phyloP scores from a whole-genome alignment of 306 rosid genomes.

The Rubus parviflorus region DNA sequence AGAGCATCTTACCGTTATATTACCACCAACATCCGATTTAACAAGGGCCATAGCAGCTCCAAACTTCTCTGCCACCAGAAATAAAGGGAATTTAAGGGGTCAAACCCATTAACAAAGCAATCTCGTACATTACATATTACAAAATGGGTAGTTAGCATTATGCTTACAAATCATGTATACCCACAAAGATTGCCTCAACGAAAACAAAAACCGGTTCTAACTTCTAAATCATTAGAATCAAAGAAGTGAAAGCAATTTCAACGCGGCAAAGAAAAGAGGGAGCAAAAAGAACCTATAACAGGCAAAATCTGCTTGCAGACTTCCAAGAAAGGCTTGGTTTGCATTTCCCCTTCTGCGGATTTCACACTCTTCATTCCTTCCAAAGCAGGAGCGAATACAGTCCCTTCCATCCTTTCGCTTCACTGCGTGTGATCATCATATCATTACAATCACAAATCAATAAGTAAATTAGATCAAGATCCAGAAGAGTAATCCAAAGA shows the following conservation, averaged over 20 bases:
- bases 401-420: slow-evolving; percentile 59
- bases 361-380: slow-evolving; percentile 72
- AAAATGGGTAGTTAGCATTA: background rate
- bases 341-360: slow-evolving; percentile 72
- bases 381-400: slow-evolving; percentile 74
- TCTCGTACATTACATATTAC: background rate
- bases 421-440: slow-evolving; percentile 31
- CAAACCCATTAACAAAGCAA: background rate
- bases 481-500: background rate
- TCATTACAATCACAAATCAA: background rate
- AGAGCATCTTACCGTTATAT: slow-evolving; percentile 57
- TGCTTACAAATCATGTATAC: background rate
- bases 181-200: background rate
- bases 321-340: slow-evolving; percentile 81
- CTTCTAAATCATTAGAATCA: background rate
- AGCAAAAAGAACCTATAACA: slow-evolving; percentile 56
- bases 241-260: background rate
- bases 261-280: background rate
- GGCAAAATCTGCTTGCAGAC: slow-evolving; percentile 91
- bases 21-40: slow-evolving; percentile 84
- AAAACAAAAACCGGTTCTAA: background rate
- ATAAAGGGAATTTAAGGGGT: slow-evolving; percentile 5
- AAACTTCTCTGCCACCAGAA: slow-evolving; percentile 71
- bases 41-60: slow-evolving; percentile 97
- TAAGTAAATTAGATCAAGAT: background rate